These are phyloP conservation scores for Candida boidinii DNA, from an alignment of 805 yeast genomes.

Conservation along the genomic window DNA sequence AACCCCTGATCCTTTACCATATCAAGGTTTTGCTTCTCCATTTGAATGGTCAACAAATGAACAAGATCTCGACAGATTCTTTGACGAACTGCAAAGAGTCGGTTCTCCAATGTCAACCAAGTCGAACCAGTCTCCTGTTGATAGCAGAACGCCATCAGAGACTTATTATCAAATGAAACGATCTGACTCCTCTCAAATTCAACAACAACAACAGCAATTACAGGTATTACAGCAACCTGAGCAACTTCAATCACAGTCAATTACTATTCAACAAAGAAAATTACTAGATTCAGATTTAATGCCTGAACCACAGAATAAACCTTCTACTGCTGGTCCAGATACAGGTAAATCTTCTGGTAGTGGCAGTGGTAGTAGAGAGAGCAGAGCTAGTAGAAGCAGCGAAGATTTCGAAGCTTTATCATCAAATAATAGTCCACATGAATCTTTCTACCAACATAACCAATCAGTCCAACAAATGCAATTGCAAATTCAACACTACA, in stretches of 20 bases:
- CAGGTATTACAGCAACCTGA: too few species aligned
- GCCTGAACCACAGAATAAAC: not conserved
- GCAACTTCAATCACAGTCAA: too few species aligned
- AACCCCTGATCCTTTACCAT: not conserved
- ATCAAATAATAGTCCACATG: constrained; percentile 1
- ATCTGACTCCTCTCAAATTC: not conserved
- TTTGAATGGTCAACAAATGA: constrained; percentile 30
- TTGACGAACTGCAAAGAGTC: constrained; percentile 34
- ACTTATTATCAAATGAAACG: not conserved
- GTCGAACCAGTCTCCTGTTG: constrained; percentile 4
- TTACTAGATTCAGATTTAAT: not conserved
- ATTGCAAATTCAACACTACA: not conserved
- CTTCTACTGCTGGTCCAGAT: not conserved
- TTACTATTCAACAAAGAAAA: too few species aligned
- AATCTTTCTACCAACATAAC: not conserved
- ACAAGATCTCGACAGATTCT: constrained; percentile 35
- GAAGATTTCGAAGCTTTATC: constrained; percentile 1
- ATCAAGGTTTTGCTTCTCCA: constrained; percentile 4
- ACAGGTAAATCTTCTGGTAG: not conserved
- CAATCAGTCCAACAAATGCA: constrained; percentile 1
- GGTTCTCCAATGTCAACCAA: constrained; percentile 18
- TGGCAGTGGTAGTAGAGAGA: not conserved
- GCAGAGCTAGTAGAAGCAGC: not conserved
- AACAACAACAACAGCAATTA: not conserved
- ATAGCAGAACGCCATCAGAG: constrained; percentile 12